Evolutionary conservation across 345 rosid genomes (phyloP), one percentile per base, ranked within the genome.

Genomic region (Combretum micranthum): DNA sequence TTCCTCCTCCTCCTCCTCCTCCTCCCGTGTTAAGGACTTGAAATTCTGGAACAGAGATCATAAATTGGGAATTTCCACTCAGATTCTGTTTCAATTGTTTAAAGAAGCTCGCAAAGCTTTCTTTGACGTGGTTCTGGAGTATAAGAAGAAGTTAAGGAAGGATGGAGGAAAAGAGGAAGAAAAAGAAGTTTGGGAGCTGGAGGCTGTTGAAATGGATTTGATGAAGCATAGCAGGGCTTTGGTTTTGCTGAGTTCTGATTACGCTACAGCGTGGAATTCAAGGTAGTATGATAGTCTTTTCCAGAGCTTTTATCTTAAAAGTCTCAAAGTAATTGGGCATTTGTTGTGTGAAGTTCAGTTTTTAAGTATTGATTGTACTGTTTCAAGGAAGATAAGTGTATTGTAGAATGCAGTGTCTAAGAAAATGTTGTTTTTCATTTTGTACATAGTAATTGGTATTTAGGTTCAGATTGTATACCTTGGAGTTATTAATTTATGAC

Each of bases 191-290:
- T 42, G 47, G 23, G 25, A 44, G 52, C 56, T 11, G 23, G 16
- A 50, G 47, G 50, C 49, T 56, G 55, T 66, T 16, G 95, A 69
- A 64, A 56, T 50, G 42, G 75, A 77, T 52, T 78, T 84, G 52
- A 75, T 84, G 95, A 82, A 71, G 75, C 96, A 85, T 65, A 83
- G 97, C 73, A 81, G 63, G 72, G 80, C 88, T 11, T 52, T 87
- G 67, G 55, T 94, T 69, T 64, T 87, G 77, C 72, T 94, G 39
- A 90, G 96, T 74, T 78, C 83, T 60, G 99, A 94, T 72, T 90
- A 79, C 25, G 82, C 71, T 43, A 87, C 95, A 52, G 97, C 97
- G 12, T 94, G 99, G 96, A 94, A 85, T 69, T 78, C 86, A 32
- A 85, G 99, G 99, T 90, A 32, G 39, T 32, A 7, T 32, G 10